phyloP scores from a whole-genome alignment of 2,329 filamentous ascomycete genomes.

The Aspergillus fumigatiaffinis region DNA sequence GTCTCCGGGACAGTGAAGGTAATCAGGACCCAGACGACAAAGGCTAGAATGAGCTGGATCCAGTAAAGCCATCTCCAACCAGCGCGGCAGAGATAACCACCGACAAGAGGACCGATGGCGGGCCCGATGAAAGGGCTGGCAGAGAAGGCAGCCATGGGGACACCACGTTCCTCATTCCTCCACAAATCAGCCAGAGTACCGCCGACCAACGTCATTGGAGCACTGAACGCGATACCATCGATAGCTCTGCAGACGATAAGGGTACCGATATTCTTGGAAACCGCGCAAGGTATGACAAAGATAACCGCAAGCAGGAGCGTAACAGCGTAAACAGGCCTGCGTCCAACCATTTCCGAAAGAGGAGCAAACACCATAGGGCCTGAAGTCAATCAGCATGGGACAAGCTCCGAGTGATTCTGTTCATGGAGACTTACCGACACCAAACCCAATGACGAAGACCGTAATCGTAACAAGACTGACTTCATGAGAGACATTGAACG shows the following conservation, averaged over 20 bases:
- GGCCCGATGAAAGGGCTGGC: slow-evolving; percentile 81
- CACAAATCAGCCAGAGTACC: slow-evolving; percentile 82
- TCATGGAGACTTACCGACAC: slow-evolving; percentile 54
- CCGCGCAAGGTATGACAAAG: slow-evolving; percentile 76
- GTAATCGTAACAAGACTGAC: slow-evolving; percentile 69
- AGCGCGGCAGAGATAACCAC: slow-evolving; percentile 69
- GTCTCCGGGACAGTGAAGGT: slow-evolving; percentile 89
- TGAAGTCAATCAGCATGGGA: slow-evolving; percentile 22
- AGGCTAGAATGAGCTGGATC: slow-evolving; percentile 75
- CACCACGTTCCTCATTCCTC: slow-evolving; percentile 76
- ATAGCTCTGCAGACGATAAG: slow-evolving; percentile 72
- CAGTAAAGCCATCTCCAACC: slow-evolving; percentile 86
- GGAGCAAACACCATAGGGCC: slow-evolving; percentile 78
- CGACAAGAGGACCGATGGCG: slow-evolving; percentile 70
- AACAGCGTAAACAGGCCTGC: slow-evolving; percentile 65
- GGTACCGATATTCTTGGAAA: slow-evolving; percentile 71
- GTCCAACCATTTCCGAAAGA: slow-evolving; percentile 69
- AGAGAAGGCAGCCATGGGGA: slow-evolving; percentile 82
- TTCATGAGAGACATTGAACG: slow-evolving; percentile 67
- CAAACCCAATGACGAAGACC: slow-evolving; percentile 78
- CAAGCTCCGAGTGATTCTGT: not conserved
- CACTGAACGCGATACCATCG: slow-evolving; percentile 79
- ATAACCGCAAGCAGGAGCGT: slow-evolving; percentile 68
- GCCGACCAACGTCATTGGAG: slow-evolving; percentile 81
- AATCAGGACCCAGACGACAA: slow-evolving; percentile 67